Evolutionary conservation across 1,284 basidiomycete genomes (phyloP).

Genomic region (Microbotryum silenes-acaulis): DNA sequence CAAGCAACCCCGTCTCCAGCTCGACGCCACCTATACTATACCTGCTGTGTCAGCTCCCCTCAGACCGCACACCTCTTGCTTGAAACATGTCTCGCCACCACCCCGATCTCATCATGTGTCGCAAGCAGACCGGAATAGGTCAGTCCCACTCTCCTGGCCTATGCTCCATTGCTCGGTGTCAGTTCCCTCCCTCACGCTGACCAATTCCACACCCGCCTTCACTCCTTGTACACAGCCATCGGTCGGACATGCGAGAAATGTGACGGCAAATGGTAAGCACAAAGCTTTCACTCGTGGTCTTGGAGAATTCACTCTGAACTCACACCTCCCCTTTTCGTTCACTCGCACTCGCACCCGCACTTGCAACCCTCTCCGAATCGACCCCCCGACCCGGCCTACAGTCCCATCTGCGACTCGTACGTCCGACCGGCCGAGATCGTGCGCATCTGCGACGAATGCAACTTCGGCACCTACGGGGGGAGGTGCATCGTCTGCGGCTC

Average conservation of each 20-base stretch:
- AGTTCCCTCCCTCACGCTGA: not conserved
- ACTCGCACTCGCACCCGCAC: too few relatives aligned
- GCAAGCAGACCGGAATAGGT: conserved; percentile 36
- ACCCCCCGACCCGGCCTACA: conserved; percentile 39
- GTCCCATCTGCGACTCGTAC: conserved; percentile 98
- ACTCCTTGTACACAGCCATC: conserved; percentile 55
- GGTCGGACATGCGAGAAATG: conserved; percentile 98
- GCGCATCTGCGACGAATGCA: conserved; percentile 97
- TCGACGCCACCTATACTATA: too few relatives aligned
- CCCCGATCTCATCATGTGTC: conserved; percentile 33
- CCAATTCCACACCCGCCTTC: not conserved
- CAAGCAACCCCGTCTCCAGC: too few relatives aligned
- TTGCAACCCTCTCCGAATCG: too few relatives aligned
- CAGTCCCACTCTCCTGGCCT: not conserved
- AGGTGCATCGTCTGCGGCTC: conserved; percentile 95
- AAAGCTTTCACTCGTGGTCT: not conserved
- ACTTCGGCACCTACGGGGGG: conserved; percentile 90
- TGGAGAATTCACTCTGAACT: not conserved
- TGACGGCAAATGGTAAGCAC: conserved; percentile 90
- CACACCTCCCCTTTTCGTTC: not conserved
- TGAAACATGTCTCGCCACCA: conserved; percentile 18
- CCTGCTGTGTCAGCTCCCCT: too few relatives aligned
- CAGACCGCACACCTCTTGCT: too few relatives aligned
- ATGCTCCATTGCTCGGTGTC: too few relatives aligned
- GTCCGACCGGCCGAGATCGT: conserved; percentile 96